Evolutionary conservation across 331 rosid genomes (phyloP), one percentile per base, ranked within the genome.

Genomic region (Telfairia occidentalis): DNA sequence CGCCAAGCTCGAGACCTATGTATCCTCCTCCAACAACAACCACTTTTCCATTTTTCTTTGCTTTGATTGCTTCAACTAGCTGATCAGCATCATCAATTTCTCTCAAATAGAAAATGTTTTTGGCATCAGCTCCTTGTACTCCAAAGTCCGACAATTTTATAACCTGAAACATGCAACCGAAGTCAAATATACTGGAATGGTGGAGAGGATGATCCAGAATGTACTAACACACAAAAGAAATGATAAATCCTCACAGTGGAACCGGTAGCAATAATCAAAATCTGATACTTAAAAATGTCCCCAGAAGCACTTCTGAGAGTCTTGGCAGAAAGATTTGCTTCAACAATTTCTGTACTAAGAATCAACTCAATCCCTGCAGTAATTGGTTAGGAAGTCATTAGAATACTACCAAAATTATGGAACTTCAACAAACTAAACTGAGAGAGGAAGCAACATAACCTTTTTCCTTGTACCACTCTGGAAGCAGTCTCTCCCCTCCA

Each of bases 1-100:
- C 98, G 85, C 98, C 85, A 73, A 94, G 87, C 88, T 94, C 98
- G 75, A 94, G 92, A 73, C 98, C 98, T 9, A 94, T 94, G 85
- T 94, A 94, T 58, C 98, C 98, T 79, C 98, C 98, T 38, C 98
- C 98, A 79, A 94, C 98, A 79, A 94, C 84, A 76, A 94, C 97
- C 80, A 90, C 98, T 79, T 88, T 94, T 6, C 87, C 97, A 38
- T 88, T 87, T 85, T 90, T 87, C 85, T 91, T 94, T 48, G 80
- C 81, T 79, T 91, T 91, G 66, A 94, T 86, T 76, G 92, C 86
- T 67, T 84, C 98, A 1, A 87, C 78, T 65, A 94, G 80, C 76
- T 84, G 80, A 82, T 94, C 98, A 16, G 97, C 98, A 82, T 94
- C 98, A 38, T 88, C 96, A 79, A 91, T 78, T 83, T 94, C 98